phyloP scores from a whole-genome alignment of 306 rosid genomes.

The Begonia fuchsioides region DNA sequence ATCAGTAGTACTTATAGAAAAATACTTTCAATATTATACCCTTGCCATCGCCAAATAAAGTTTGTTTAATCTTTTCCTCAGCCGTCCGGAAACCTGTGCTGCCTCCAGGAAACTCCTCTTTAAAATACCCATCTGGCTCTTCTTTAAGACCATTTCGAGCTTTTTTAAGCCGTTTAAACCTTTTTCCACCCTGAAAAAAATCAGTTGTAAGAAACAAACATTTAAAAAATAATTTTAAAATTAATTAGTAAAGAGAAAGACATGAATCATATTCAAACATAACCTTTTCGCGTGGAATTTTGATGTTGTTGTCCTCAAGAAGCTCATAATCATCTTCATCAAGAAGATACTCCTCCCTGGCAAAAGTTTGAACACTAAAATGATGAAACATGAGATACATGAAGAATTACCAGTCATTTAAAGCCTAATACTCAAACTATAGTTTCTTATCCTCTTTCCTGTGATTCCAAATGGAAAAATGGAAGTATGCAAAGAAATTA shows the following conservation, averaged over 20 bases:
- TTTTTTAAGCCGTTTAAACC: conserved; percentile 77
- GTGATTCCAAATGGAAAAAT: background rate
- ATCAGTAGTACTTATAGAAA: background rate
- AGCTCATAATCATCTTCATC: conserved; percentile 97
- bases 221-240: background rate
- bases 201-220: background rate
- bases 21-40: conserved; percentile 20
- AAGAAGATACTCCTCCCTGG: conserved; percentile 78
- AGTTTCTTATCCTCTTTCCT: background rate
- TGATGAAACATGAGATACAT: background rate
- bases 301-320: conserved; percentile 82
- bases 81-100: conserved; percentile 84
- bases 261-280: conserved; percentile 2
- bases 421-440: background rate
- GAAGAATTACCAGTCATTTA: background rate
- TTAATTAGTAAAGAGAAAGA: background rate
- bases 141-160: conserved; percentile 49
- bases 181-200: conserved; percentile 52
- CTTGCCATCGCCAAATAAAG: conserved; percentile 82
- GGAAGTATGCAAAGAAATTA: background rate
- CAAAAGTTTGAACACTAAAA: conserved; percentile 9
- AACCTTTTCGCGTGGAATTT: conserved; percentile 79
- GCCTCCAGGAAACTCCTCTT: conserved; percentile 68
- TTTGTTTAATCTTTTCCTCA: conserved; percentile 78
- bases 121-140: conserved; percentile 57